Evolutionary conservation across 1,284 basidiomycete species (phyloP).

Genomic region (Cryptococcus neoformans): DNA sequence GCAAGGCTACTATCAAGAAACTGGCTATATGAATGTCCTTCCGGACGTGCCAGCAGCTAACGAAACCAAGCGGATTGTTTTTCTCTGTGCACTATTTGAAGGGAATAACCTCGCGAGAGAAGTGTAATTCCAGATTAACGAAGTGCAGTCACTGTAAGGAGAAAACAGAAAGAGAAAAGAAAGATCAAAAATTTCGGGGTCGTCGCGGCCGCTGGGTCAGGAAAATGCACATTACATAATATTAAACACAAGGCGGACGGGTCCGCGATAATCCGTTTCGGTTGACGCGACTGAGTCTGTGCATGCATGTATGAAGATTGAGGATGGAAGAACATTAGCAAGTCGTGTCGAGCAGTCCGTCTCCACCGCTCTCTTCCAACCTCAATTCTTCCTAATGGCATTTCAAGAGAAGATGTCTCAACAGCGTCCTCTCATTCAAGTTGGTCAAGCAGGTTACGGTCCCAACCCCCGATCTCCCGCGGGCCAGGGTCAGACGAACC

Average conservation of each 20-base stretch:
- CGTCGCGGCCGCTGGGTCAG: neutral
- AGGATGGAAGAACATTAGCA: neutral
- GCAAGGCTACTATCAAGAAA: slow-evolving; percentile 46
- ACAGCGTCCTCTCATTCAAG: neutral
- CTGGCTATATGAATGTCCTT: slow-evolving; percentile 27
- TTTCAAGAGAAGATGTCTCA: neutral
- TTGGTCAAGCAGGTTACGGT: neutral
- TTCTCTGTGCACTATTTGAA: slow-evolving; percentile 25
- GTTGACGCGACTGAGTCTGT: slow-evolving; percentile 3
- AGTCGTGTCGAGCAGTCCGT: too few species aligned
- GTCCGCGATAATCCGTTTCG: slow-evolving; percentile 6
- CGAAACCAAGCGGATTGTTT: slow-evolving; percentile 35
- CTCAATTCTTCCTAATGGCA: neutral
- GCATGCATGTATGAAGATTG: neutral
- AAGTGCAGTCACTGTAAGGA: slow-evolving; percentile 15
- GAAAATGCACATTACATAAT: neutral
- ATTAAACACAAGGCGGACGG: neutral
- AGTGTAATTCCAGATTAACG: slow-evolving; percentile 15
- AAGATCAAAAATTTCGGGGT: slow-evolving; percentile 10
- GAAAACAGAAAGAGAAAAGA: slow-evolving; percentile 7
- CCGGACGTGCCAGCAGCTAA: slow-evolving; percentile 34
- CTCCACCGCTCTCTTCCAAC: neutral
- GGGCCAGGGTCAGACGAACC: too few species aligned
- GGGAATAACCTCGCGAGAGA: slow-evolving; percentile 6
- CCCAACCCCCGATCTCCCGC: neutral